Percentiles rank a stretch among this genome's conserved stretches.
Conservation (phyloP, 306 rosid genomes). For the Vigna unguiculata region DNA sequence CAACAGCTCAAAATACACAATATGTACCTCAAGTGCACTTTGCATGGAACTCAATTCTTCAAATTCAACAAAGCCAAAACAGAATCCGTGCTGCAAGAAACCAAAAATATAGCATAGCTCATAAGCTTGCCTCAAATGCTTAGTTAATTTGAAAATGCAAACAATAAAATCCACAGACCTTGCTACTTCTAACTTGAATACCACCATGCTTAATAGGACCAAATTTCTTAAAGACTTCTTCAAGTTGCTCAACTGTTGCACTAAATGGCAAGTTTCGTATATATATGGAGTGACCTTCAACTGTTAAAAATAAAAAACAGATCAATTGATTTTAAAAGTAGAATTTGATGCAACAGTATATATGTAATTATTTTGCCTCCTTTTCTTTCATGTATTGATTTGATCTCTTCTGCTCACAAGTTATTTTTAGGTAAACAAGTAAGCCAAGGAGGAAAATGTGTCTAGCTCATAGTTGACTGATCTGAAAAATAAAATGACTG, state of each 20-base stretch:
- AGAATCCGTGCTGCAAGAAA: conserved; percentile 84
- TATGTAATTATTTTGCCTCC: conserved; percentile 18
- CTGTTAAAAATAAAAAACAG: conserved; percentile 49
- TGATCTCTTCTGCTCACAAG: conserved; percentile 29
- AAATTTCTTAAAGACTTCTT: conserved; percentile 82
- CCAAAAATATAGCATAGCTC: conserved; percentile 45
- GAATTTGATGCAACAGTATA: conserved; percentile 29
- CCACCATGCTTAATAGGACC: conserved; percentile 94
- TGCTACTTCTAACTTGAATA: conserved; percentile 94
- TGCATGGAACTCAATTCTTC: conserved; percentile 78
- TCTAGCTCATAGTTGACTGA: conserved; percentile 24
- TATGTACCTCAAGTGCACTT: conserved; percentile 79
- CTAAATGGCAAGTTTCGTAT: conserved; percentile 87
- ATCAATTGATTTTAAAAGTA: conserved; percentile 43
- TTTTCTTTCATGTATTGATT: conserved; percentile 18
- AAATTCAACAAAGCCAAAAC: conserved; percentile 98
- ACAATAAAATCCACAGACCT: conserved; percentile 49
- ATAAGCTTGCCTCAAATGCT: conserved; percentile 46
- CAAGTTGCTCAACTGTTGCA: conserved; percentile 91
- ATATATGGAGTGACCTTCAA: conserved; percentile 94
- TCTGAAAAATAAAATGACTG: conserved; percentile 12
- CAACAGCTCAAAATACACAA: conserved; percentile 35
- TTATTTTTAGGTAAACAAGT: conserved; percentile 36
- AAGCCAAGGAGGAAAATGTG: conserved; percentile 24
- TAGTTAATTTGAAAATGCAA: conserved; percentile 31